A percentile compares a stretch with the other conserved stretches of the same genome.
phyloP scores from a whole-genome alignment of 2,329 filamentous ascomycete species.

The Pestalotiopsis sp. region DNA sequence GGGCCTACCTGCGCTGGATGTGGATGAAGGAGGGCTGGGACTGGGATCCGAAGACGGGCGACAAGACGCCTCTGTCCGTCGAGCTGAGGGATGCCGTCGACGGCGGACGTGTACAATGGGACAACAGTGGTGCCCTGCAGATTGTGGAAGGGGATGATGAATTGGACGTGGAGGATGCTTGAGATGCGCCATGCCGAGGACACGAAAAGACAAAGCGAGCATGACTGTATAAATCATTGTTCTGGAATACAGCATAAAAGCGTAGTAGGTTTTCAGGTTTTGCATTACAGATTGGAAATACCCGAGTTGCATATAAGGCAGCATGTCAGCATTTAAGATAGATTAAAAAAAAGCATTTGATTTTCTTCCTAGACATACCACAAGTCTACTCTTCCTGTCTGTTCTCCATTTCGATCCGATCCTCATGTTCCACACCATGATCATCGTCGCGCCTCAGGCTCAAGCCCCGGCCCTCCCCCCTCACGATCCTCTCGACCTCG shows the following conservation, averaged over 20 bases:
- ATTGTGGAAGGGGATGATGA: slow-evolving; percentile 37
- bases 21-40: slow-evolving; percentile 86
- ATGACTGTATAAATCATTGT: background rate
- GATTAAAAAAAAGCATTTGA: background rate
- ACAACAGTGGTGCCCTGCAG: slow-evolving; percentile 48
- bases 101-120: slow-evolving; percentile 58
- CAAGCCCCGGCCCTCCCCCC: slow-evolving; percentile 19
- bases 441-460: slow-evolving; percentile 8
- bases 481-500: slow-evolving; percentile 17
- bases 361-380: background rate
- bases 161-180: slow-evolving; percentile 36
- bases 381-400: background rate
- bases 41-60: slow-evolving; percentile 76
- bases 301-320: no score
- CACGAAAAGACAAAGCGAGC: slow-evolving; percentile 48
- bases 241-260: background rate
- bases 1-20: slow-evolving; percentile 85
- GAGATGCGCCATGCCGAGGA: slow-evolving; percentile 45
- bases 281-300: background rate
- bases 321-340: background rate
- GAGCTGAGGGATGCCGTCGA: slow-evolving; percentile 59
- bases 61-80: slow-evolving; percentile 53
- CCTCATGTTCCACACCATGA: slow-evolving; percentile 3
- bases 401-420: background rate
- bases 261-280: background rate